Conservation (phyloP, 176 grass and related monocot species). For the Rhipidocladum racemiflorum region DNA sequence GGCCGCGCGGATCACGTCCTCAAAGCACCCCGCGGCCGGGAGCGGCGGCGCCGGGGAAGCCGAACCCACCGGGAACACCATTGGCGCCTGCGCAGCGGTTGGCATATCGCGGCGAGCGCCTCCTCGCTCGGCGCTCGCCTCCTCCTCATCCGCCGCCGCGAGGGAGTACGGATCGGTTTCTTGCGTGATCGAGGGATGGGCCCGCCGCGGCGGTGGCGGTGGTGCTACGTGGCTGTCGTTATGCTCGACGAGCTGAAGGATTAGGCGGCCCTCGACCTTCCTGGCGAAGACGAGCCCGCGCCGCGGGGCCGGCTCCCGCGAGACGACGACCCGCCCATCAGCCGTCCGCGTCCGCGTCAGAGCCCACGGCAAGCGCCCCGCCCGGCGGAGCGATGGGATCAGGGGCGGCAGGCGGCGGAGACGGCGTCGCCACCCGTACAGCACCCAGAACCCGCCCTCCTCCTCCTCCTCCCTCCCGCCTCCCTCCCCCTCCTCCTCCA, state of each 20-base stretch:
- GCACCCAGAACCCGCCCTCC: slow-evolving; percentile 28
- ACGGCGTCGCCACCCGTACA: slow-evolving; percentile 34
- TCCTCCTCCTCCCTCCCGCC: not conserved
- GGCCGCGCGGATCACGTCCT: slow-evolving; percentile 6
- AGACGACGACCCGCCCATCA: slow-evolving; percentile 37
- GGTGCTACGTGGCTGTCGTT: not conserved
- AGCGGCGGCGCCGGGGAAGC: not conserved
- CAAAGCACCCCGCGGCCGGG: slow-evolving; percentile 19
- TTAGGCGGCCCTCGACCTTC: slow-evolving; percentile 26
- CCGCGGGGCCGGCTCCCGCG: not conserved
- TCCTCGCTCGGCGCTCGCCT: not conserved
- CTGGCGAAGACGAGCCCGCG: slow-evolving; percentile 16
- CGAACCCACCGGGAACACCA: not conserved
- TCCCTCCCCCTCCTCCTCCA: not conserved
- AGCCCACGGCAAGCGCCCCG: not conserved
- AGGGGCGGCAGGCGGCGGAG: slow-evolving; percentile 41
- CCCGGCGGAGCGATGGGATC: slow-evolving; percentile 25
- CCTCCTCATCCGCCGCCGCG: not conserved
- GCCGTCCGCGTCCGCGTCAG: slow-evolving; percentile 29
- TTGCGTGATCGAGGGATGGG: not conserved
- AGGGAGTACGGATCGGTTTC: not conserved
- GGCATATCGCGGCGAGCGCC: not conserved
- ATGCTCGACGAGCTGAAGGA: slow-evolving; percentile 26
- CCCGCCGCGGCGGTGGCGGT: not conserved
- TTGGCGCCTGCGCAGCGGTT: not conserved